Percentiles rank a stretch among this genome's conserved stretches.
These are phyloP conservation scores for Nannochloropsis gaditana DNA, from an alignment of 108 stramenopile species.

Conservation along the genomic window DNA sequence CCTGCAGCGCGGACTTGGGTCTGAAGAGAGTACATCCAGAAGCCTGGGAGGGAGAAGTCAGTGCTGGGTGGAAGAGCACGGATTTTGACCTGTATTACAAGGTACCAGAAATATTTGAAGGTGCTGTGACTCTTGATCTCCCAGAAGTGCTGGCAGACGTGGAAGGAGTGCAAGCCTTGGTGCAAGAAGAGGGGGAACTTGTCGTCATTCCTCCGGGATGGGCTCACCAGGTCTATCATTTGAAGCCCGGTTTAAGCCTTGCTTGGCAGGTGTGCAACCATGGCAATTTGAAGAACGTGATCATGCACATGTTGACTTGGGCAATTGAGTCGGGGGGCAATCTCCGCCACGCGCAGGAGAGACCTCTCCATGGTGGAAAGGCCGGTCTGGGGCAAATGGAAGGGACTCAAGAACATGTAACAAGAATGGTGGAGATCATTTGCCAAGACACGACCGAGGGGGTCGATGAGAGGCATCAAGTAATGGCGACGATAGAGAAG, in stretches of 20 bases:
- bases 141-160: neutral
- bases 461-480: neutral
- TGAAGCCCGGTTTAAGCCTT: neutral
- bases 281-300: neutral
- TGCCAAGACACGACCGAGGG: neutral
- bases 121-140: neutral
- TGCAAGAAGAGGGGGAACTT: conserved; percentile 1
- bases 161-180: neutral
- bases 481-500: neutral
- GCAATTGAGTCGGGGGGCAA: neutral
- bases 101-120: neutral
- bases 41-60: conserved; percentile 15
- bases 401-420: neutral
- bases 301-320: neutral
- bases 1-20: neutral
- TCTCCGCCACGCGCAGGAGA: too few species aligned
- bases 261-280: neutral
- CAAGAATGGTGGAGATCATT: neutral
- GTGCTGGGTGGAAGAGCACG: neutral
- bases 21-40: neutral
- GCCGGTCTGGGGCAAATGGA: neutral
- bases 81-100: neutral
- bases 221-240: neutral
- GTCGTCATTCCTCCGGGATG: conserved; percentile 4
- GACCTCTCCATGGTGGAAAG: too few species aligned